phyloP scores from a whole-genome alignment of 176 grass and related monocot species.

The Rhynchospora tenuis region DNA sequence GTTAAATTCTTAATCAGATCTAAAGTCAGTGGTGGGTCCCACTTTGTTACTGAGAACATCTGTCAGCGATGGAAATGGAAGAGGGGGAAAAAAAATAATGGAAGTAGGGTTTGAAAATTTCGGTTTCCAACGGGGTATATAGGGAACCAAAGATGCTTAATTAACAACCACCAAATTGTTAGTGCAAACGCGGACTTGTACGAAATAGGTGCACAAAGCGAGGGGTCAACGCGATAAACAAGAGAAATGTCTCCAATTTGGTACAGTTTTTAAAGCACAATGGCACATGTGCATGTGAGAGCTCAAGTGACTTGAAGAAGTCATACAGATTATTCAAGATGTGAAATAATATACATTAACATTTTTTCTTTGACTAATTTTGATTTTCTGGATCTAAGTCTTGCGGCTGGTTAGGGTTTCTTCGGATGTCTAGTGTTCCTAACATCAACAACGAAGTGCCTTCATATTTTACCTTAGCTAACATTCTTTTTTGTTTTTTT shows the following conservation, averaged over 20 bases:
- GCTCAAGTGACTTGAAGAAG: neutral
- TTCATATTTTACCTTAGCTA: neutral
- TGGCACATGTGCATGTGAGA: constrained; percentile 21
- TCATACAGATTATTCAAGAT: neutral
- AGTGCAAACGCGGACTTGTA: constrained; percentile 10
- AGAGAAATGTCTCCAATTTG: constrained; percentile 19
- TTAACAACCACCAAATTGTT: neutral
- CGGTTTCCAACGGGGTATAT: neutral
- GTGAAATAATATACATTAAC: constrained; percentile 1
- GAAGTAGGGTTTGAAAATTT: neutral
- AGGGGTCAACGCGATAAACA: constrained; percentile 20
- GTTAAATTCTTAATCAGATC: neutral
- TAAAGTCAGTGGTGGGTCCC: neutral
- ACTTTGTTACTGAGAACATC: neutral
- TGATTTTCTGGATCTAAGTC: neutral
- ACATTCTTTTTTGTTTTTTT: too few relatives aligned
- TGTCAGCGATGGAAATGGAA: neutral
- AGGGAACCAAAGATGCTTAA: neutral
- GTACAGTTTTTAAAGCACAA: constrained; percentile 15
- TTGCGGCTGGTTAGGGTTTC: neutral
- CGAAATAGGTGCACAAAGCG: constrained; percentile 12
- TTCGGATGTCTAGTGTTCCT: neutral
- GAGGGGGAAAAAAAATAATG: neutral
- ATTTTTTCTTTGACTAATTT: constrained; percentile 6
- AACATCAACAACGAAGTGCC: neutral